Percentiles rank a stretch among this genome's conserved stretches.
These are phyloP conservation scores for Xylaria cubensis DNA, from an alignment of 495 filamentous ascomycete species.

Conservation along the genomic window DNA sequence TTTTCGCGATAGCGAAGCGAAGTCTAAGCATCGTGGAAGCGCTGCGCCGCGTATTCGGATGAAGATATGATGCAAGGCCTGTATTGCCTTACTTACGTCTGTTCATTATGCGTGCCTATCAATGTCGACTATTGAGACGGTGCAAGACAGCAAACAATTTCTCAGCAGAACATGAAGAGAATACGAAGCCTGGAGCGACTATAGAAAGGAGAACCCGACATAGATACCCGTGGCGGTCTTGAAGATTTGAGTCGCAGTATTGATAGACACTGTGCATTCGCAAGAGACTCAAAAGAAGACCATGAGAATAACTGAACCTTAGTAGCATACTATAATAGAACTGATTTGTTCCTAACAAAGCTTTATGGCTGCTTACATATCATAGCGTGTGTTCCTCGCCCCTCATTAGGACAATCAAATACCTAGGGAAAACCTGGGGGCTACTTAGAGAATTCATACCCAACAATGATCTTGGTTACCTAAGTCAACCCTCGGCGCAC, in stretches of 20 bases:
- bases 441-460: not conserved
- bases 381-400: not conserved
- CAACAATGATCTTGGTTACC: not conserved
- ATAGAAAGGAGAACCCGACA: not conserved
- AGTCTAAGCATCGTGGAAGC: not conserved
- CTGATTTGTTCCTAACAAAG: not conserved
- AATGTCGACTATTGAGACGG: not conserved
- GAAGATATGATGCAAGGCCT: not conserved
- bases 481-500: not conserved
- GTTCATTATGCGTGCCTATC: not conserved
- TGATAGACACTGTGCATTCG: not conserved
- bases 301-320: not conserved
- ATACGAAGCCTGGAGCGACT: not conserved
- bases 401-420: not conserved
- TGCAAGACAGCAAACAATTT: not conserved
- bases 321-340: conserved; percentile 1
- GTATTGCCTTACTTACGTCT: not conserved
- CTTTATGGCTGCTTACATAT: no score
- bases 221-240: not conserved
- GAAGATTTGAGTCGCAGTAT: not conserved
- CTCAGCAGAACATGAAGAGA: not conserved
- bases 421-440: not conserved
- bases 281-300: not conserved
- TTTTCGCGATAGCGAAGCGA: not conserved
- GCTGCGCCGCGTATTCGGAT: conserved; percentile 10